Base-by-base conservation (phyloP, 441 rosid species). In the Daphne laureola region DNA sequence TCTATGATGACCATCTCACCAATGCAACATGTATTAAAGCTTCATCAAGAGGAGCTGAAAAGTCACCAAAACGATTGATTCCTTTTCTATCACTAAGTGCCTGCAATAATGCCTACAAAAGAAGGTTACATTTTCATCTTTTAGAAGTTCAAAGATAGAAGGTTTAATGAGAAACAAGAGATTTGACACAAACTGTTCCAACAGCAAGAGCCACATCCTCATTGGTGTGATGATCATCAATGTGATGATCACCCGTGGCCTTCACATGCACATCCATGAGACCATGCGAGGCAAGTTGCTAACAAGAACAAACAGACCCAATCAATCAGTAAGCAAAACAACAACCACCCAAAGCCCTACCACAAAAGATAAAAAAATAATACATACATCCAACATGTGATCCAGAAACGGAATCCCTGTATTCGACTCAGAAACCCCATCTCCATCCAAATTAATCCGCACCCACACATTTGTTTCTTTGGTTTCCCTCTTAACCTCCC, bases 271-370 rank as follows among this genome's bases (percentile, higher is more conserved):
- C 86, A 66, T 93, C 92, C 7, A 93, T 79, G 60, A 93, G 67
- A 15, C 97, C 97, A 61, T 90, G 97, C 15, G 94, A 87, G 61
- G 99, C 90, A 69, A 90, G 80, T 93, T 93, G 99, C 99, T 93
- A 60, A 54, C 42, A 60, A 44, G 21, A 57, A 9, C 55, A 50
- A 17, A 16, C 12, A 59, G 16, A 31, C 46, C 55, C 43, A 14
- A 35, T 58, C 46, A 21, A 18, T 14, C 16, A 49, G 14, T 38
- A 44, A 43, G 25, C 2, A 46, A 27, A 42, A 40, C 49, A 55
- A 50, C 13, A 59, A 11, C 3, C 12, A 49, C 5, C 17, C 14
- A 54, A 23, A 41, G 15, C 35, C 51, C 25, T 14, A 7, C 14
- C 12, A 14, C n/a, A n/a, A n/a, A n/a, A n/a, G n/a, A n/a, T n/a